Evolutionary conservation across 176 grass and related monocot species (phyloP).

Genomic region (Coix lacrymajobi): DNA sequence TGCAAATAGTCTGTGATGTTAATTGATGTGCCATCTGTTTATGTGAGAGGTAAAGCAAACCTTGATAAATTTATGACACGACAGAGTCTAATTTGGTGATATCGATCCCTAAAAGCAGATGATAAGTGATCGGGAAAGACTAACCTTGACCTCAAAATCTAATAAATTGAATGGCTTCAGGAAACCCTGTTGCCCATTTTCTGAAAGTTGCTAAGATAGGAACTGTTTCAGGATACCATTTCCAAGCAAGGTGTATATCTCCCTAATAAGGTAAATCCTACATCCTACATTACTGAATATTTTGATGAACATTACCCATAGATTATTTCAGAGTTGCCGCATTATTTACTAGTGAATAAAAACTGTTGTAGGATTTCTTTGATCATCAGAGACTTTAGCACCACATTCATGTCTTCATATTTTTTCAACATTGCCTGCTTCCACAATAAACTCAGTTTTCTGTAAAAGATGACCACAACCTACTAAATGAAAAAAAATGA

Average conservation of each 20-base stretch:
- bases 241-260: background rate
- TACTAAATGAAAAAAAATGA: background rate
- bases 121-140: background rate
- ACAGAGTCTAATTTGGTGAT: background rate
- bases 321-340: background rate
- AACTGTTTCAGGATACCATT: background rate
- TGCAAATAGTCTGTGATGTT: too few species aligned
- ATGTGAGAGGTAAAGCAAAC: too few species aligned
- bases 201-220: background rate
- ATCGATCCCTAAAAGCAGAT: background rate
- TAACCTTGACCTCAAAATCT: background rate
- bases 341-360: background rate
- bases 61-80: too few species aligned
- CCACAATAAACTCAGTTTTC: background rate
- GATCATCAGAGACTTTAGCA: background rate
- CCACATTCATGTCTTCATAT: background rate
- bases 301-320: background rate
- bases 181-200: background rate
- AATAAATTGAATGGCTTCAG: background rate
- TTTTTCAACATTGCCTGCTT: background rate
- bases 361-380: background rate
- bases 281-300: background rate
- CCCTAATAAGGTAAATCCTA: too few species aligned
- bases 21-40: too few species aligned
- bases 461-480: background rate